Conservation (phyloP, 192 early-diverging fungal species). For the Irineochytrium annulatum region DNA sequence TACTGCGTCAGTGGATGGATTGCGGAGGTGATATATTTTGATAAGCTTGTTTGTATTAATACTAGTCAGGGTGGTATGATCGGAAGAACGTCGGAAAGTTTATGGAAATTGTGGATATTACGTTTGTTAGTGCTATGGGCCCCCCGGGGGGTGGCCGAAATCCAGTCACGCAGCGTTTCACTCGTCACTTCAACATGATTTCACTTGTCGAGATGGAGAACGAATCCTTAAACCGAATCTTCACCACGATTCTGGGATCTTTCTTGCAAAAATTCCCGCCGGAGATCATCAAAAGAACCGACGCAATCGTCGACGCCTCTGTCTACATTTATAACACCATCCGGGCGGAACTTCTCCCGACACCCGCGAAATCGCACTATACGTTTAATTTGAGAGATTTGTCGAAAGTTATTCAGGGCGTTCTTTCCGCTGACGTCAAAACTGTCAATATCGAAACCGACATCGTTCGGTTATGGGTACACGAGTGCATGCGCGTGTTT, state of each 20-base stretch:
- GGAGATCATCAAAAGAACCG: slow-evolving; percentile 44
- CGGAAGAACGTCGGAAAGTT: slow-evolving; percentile 54
- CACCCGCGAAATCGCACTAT: slow-evolving; percentile 62
- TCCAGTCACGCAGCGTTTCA: slow-evolving; percentile 50
- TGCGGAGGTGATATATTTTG: slow-evolving; percentile 27
- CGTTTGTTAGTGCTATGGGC: slow-evolving; percentile 57
- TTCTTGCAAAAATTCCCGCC: slow-evolving; percentile 49
- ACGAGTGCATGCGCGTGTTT: slow-evolving; percentile 58
- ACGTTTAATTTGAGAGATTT: slow-evolving; percentile 64
- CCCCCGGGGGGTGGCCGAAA: slow-evolving; percentile 61
- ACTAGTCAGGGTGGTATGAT: slow-evolving; percentile 53
- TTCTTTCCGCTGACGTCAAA: slow-evolving; percentile 48
- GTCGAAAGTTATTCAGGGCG: slow-evolving; percentile 52
- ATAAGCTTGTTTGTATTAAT: neutral
- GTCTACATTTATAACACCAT: slow-evolving; percentile 57
- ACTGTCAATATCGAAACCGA: slow-evolving; percentile 43
- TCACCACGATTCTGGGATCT: slow-evolving; percentile 49
- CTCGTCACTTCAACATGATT: slow-evolving; percentile 57
- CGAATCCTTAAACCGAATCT: slow-evolving; percentile 49
- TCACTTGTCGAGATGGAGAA: slow-evolving; percentile 57
- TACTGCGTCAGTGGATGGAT: slow-evolving; percentile 62
- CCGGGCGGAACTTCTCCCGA: slow-evolving; percentile 51
- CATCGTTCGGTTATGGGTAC: slow-evolving; percentile 57
- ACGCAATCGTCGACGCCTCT: slow-evolving; percentile 47
- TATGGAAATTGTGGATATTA: slow-evolving; percentile 58